Percentiles rank a stretch among this genome's conserved stretches.
phyloP scores from a whole-genome alignment of 345 rosid genomes.

The Microcos paniculata region DNA sequence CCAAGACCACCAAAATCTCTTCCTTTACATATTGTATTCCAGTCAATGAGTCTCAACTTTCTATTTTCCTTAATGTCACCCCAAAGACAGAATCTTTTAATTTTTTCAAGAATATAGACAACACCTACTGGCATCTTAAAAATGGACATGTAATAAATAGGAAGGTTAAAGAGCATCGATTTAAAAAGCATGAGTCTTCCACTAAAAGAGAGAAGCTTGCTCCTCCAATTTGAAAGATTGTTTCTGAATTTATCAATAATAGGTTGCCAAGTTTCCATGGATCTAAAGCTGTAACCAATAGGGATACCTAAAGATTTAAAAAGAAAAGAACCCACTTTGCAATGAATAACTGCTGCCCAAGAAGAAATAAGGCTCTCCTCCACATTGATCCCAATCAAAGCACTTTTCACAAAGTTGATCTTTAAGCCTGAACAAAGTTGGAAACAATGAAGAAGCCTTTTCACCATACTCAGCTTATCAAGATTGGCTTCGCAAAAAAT shows the following conservation, averaged over 20 bases:
- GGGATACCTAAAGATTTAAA: no score
- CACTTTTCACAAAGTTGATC: background rate
- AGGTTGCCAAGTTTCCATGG: no score
- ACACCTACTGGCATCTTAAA: background rate
- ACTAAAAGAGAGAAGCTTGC: background rate
- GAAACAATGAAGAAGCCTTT: background rate
- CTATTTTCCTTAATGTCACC: background rate
- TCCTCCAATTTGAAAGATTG: background rate
- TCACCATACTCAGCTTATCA: background rate
- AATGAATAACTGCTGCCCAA: no score
- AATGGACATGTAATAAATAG: no score
- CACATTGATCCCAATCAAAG: background rate
- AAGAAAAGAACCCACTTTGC: no score
- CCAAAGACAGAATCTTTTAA: background rate
- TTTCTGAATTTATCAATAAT: no score
- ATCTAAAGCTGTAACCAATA: no score
- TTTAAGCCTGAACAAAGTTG: background rate
- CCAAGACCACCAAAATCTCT: background rate
- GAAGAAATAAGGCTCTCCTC: background rate
- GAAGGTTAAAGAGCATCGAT: no score
- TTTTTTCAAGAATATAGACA: background rate
- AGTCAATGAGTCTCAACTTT: background rate
- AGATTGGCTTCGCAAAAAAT: background rate
- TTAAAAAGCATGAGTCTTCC: no score
- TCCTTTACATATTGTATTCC: background rate